Percentiles rank a stretch among this genome's conserved stretches.
Evolutionary conservation across 805 yeast genomes (phyloP).

Genomic region (Wickerhamomyces xylosicus): DNA sequence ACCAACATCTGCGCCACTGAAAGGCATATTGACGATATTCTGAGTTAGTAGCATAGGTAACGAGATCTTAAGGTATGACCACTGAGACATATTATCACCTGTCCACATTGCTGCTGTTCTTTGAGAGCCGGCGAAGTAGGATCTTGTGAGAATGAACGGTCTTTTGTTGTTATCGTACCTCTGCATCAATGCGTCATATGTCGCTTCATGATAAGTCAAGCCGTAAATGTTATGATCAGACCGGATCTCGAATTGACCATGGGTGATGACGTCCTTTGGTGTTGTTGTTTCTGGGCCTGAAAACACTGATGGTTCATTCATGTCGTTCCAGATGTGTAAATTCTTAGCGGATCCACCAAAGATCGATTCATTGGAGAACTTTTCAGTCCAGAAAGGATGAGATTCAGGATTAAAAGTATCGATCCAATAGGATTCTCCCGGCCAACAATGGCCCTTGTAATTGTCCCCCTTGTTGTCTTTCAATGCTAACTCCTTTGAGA

Average conservation of each 20-base stretch:
- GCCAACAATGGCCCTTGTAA: slow-evolving; percentile 93
- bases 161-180: slow-evolving; percentile 42
- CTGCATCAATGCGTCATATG: slow-evolving; percentile 51
- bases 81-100: slow-evolving; percentile 89
- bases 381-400: slow-evolving; percentile 46
- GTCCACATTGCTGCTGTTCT: slow-evolving; percentile 93
- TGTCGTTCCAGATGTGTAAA: slow-evolving; percentile 89
- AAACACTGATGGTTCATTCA: slow-evolving; percentile 96
- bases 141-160: slow-evolving; percentile 81
- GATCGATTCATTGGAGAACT: slow-evolving; percentile 35
- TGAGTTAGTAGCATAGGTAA: slow-evolving; percentile 82
- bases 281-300: slow-evolving; percentile 91
- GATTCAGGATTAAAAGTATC: slow-evolving; percentile 69
- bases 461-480: slow-evolving; percentile 33
- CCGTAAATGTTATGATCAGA: slow-evolving; percentile 87
- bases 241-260: slow-evolving; percentile 80
- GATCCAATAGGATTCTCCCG: slow-evolving; percentile 92
- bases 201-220: slow-evolving; percentile 67
- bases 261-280: slow-evolving; percentile 72
- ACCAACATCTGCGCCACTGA: slow-evolving; percentile 94
- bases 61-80: slow-evolving; percentile 78
- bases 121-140: slow-evolving; percentile 89
- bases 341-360: slow-evolving; percentile 47
- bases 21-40: slow-evolving; percentile 80
- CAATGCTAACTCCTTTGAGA: slow-evolving; percentile 33